Base-by-base conservation (phyloP, 1,284 basidiomycete species). In the Ustanciosporium gigantosporum region DNA sequence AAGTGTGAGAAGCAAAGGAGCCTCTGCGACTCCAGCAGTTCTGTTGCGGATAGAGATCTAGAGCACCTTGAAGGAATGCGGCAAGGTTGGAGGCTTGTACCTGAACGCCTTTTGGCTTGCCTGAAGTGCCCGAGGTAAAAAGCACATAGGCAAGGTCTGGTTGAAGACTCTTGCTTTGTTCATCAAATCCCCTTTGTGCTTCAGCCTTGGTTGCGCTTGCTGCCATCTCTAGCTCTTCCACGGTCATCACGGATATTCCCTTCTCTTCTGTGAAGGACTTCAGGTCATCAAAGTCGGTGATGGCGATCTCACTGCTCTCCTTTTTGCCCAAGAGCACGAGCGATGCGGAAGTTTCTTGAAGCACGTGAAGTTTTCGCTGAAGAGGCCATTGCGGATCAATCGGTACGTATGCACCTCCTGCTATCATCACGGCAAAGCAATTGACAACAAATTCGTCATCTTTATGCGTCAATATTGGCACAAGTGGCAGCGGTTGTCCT, bases 381-480 rank as follows among this genome's bases (percentile, higher is more conserved):
- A n/a, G 11, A 17, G 34, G 19, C 15, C 34, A 36, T 7, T 41
- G 20, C 6, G 41, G 41, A 23, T 36, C 31, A 20, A 43, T 43
- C 16, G 41, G 32, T 15, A 43, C 32, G 41, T 43, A 36, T 16
- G 41, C 41, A 24, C 25, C 41, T 20, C 41, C 41, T n/a, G 41
- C 41, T 23, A 23, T 43, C 17, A 36, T 8, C 11, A 43, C 27
- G 15, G 41, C 41, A 32, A 43, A 21, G 15, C n/a, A 16, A 21
- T 15, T 31, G 9, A 36, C 22, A 16, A 43, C 17, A n/a, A 43
- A 32, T 14, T 43, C 41, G 19, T 20, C 31, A 7, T 32, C 27
- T n/a, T 29, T 29, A 9, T 29, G 11, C n/a, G 27, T 11, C n/a
- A 29, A 11, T 9, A 29, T 29, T n/a, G 27, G 27, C 11, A 29